phyloP scores from a whole-genome alignment of 306 rosid genomes.

The Vigna mungo region DNA sequence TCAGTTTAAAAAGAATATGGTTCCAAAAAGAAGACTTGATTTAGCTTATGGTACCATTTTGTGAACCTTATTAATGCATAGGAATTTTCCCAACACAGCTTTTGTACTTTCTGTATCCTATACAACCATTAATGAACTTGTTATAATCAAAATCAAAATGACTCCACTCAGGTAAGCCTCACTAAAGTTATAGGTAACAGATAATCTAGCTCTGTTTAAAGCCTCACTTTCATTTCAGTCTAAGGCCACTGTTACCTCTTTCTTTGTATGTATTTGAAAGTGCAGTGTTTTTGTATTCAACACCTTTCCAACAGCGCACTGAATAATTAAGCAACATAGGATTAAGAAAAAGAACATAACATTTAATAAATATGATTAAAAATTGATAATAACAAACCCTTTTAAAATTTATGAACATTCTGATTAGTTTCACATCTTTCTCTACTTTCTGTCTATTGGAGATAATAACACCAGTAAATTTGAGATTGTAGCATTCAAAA shows the following conservation, averaged over 20 bases:
- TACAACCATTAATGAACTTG: neutral
- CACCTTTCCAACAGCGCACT: no score
- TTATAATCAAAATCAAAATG: constrained; percentile 31
- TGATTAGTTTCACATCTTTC: neutral
- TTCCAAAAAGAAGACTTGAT: constrained; percentile 30
- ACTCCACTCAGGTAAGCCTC: neutral
- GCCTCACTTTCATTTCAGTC: no score
- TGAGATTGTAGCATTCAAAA: neutral
- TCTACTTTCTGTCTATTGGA: neutral
- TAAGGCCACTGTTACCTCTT: no score
- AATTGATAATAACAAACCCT: neutral
- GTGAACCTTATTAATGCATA: neutral
- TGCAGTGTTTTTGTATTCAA: no score
- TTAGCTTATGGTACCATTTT: constrained; percentile 11
- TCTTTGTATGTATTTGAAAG: no score
- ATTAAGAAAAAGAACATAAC: neutral
- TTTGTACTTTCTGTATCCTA: neutral
- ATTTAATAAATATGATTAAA: neutral
- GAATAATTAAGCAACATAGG: no score
- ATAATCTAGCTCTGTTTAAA: neutral
- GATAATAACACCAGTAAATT: neutral
- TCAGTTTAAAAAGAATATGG: constrained; percentile 49
- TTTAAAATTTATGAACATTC: neutral
- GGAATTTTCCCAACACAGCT: neutral
- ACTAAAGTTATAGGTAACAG: neutral